phyloP scores from a whole-genome alignment of 2,329 filamentous ascomycete species.

The Ophiostoma sp. region DNA sequence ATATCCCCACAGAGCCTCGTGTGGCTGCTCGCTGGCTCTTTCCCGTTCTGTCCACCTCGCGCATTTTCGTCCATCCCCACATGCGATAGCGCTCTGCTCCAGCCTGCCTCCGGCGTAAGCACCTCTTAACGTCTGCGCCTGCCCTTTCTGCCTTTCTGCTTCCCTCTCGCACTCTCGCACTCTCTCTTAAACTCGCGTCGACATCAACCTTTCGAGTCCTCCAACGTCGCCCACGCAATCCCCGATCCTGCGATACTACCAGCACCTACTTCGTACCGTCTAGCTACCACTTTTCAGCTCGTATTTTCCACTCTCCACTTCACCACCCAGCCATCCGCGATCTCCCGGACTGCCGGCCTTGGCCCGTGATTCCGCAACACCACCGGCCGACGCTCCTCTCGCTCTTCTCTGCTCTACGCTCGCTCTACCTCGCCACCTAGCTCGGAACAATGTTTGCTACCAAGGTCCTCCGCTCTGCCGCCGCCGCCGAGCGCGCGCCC shows the following conservation, averaged over 20 bases:
- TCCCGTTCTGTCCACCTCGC: slow-evolving; percentile 3
- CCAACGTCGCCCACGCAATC: too few relatives aligned
- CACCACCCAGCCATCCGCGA: slow-evolving; percentile 11
- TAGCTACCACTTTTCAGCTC: neutral
- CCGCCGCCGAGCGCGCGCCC: slow-evolving; percentile 55
- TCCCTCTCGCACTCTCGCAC: neutral
- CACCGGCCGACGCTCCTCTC: too few relatives aligned
- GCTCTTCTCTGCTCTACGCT: neutral
- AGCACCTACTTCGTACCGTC: too few relatives aligned
- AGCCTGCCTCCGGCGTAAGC: too few relatives aligned
- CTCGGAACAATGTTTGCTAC: slow-evolving; percentile 49
- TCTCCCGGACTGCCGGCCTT: slow-evolving; percentile 6
- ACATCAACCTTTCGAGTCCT: too few relatives aligned
- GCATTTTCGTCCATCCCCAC: slow-evolving; percentile 14
- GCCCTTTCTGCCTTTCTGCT: neutral
- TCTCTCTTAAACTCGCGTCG: neutral
- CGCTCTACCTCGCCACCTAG: neutral
- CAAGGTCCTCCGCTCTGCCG: slow-evolving; percentile 52
- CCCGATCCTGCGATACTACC: too few relatives aligned
- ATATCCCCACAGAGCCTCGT: slow-evolving; percentile 16
- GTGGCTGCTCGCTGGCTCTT: slow-evolving; percentile 2
- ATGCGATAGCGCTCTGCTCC: slow-evolving; percentile 1
- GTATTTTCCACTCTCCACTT: neutral
- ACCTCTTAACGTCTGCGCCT: too few relatives aligned
- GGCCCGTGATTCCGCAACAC: neutral